Evolutionary conservation across 805 yeast genomes (phyloP).

Genomic region (Tanozyma kutaoensis): DNA sequence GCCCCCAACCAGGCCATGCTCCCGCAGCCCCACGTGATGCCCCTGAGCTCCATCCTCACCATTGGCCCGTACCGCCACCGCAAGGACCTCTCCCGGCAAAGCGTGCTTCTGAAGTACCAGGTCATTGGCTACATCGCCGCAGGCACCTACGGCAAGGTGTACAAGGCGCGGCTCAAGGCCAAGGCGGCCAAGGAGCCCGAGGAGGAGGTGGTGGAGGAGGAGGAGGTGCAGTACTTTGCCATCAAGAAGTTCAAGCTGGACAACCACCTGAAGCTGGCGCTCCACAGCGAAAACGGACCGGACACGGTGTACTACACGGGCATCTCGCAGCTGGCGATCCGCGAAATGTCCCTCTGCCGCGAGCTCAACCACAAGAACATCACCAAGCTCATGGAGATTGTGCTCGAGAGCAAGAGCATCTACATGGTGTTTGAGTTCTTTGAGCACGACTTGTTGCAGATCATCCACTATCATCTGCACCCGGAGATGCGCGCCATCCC

Average conservation of each 20-base stretch:
- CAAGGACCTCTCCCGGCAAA: slow-evolving; percentile 50
- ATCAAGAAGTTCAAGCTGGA: slow-evolving; percentile 94
- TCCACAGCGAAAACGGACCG: slow-evolving; percentile 50
- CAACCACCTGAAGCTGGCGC: slow-evolving; percentile 18
- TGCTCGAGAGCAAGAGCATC: slow-evolving; percentile 77
- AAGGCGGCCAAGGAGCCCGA: slow-evolving; percentile 3
- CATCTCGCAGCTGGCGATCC: slow-evolving; percentile 86
- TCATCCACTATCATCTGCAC: slow-evolving; percentile 88
- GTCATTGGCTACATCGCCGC: slow-evolving; percentile 95
- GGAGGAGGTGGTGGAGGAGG: slow-evolving; percentile 4
- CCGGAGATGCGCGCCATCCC: slow-evolving; percentile 76
- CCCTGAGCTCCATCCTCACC: slow-evolving; percentile 24
- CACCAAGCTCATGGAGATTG: slow-evolving; percentile 67
- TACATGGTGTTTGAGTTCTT: slow-evolving; percentile 95
- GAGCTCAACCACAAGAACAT: slow-evolving; percentile 75
- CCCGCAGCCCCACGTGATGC: too few species aligned
- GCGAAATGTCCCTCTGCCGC: slow-evolving; percentile 92
- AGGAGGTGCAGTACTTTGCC: slow-evolving; percentile 40
- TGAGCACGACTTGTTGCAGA: slow-evolving; percentile 89
- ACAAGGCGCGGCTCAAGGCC: slow-evolving; percentile 57
- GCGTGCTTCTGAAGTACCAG: slow-evolving; percentile 76
- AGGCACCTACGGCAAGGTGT: slow-evolving; percentile 93
- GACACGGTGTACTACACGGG: slow-evolving; percentile 87
- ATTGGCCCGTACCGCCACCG: slow-evolving; percentile 32
- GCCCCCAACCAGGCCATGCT: slow-evolving; percentile 6